A percentile compares a stretch with the other conserved stretches of the same genome.
These are phyloP conservation scores for Claviceps cyperi DNA, from an alignment of 2,329 filamentous ascomycete genomes.

Conservation along the genomic window DNA sequence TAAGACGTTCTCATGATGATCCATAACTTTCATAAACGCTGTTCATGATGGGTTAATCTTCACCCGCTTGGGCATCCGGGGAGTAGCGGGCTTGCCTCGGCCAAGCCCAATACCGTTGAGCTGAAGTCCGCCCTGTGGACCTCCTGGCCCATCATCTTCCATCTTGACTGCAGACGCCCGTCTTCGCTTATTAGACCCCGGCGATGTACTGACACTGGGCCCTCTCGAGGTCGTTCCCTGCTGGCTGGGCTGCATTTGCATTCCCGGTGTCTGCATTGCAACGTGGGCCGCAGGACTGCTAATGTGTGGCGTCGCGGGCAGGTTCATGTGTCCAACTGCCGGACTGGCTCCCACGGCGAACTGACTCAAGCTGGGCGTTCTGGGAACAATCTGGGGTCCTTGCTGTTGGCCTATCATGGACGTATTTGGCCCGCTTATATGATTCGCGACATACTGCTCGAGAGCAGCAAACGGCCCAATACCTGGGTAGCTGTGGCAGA, in stretches of 20 bases:
- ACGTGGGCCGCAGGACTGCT: slow-evolving; percentile 44
- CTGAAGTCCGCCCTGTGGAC: slow-evolving; percentile 32
- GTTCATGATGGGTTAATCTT: slow-evolving; percentile 30
- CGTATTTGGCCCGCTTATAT: slow-evolving; percentile 27
- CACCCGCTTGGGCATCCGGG: slow-evolving; percentile 39
- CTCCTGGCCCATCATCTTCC: slow-evolving; percentile 38
- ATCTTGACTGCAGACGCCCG: slow-evolving; percentile 42
- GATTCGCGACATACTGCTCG: slow-evolving; percentile 40
- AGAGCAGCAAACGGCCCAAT: slow-evolving; percentile 44
- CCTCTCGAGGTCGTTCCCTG: slow-evolving; percentile 53
- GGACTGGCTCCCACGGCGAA: slow-evolving; percentile 47
- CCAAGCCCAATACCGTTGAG: slow-evolving; percentile 34
- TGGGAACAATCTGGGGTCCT: slow-evolving; percentile 29
- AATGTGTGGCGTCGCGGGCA: slow-evolving; percentile 46
- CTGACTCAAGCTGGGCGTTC: slow-evolving; percentile 40
- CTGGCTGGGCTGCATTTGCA: slow-evolving; percentile 54
- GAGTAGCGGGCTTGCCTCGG: slow-evolving; percentile 40
- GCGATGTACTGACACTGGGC: slow-evolving; percentile 53
- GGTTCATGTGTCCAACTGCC: slow-evolving; percentile 42
- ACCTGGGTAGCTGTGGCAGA: slow-evolving; percentile 38
- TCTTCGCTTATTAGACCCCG: slow-evolving; percentile 44
- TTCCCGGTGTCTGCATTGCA: slow-evolving; percentile 48
- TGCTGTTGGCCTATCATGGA: slow-evolving; percentile 33
- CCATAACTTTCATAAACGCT: not conserved
- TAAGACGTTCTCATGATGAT: no score